A percentile compares a stretch with the other conserved stretches of the same genome.
phyloP scores from a whole-genome alignment of 1,284 basidiomycete species.

The Trichosporon inkin region DNA sequence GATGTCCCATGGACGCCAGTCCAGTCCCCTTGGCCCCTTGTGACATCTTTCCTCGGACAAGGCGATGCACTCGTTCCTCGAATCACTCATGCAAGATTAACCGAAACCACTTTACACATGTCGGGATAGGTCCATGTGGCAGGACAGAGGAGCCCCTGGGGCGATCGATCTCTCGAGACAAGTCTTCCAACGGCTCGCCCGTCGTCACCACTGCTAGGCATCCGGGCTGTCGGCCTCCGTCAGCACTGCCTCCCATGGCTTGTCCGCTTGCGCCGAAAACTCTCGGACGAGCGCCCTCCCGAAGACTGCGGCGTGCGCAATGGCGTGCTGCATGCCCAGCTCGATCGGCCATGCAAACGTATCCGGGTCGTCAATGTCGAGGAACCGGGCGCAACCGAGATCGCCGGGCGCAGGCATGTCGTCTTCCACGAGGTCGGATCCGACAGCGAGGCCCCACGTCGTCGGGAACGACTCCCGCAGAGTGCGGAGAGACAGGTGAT shows the following conservation, averaged over 20 bases:
- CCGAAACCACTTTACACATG: too few relatives aligned
- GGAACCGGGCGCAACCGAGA: slow-evolving; percentile 35
- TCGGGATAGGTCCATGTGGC: too few relatives aligned
- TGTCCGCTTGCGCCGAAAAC: slow-evolving; percentile 31
- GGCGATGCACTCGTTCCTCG: too few relatives aligned
- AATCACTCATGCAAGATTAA: too few relatives aligned
- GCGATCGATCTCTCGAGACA: too few relatives aligned
- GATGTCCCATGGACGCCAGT: too few relatives aligned
- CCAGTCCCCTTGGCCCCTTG: too few relatives aligned
- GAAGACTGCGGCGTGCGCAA: slow-evolving; percentile 42
- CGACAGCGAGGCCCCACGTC: slow-evolving; percentile 37
- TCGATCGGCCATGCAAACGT: slow-evolving; percentile 48
- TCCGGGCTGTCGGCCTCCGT: slow-evolving; percentile 18
- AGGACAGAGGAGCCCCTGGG: too few relatives aligned
- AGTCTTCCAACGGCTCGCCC: too few relatives aligned
- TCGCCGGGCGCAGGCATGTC: slow-evolving; percentile 36
- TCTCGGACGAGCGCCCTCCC: slow-evolving; percentile 42
- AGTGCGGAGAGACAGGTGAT: slow-evolving; percentile 33
- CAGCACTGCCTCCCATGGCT: slow-evolving; percentile 30
- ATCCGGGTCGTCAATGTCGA: slow-evolving; percentile 37
- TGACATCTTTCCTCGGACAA: too few relatives aligned
- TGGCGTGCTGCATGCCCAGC: slow-evolving; percentile 42
- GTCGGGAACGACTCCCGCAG: slow-evolving; percentile 34
- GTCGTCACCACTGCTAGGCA: background rate
- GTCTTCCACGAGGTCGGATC: slow-evolving; percentile 38